phyloP scores from a whole-genome alignment of 345 rosid species.

The Eucalyptus camaldulensis region DNA sequence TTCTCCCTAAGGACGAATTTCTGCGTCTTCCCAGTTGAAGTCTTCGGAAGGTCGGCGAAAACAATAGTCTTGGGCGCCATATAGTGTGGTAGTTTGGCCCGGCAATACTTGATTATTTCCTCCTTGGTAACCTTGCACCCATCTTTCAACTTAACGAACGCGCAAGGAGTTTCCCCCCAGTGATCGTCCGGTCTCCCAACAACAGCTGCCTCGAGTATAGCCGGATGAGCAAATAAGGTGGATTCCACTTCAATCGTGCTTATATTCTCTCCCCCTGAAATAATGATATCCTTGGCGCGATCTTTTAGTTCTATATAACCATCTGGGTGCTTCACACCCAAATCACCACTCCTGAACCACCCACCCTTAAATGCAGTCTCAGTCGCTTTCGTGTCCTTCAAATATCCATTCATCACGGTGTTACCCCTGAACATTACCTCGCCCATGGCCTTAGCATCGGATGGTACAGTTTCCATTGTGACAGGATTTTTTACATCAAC shows the following conservation, averaged over 20 bases:
- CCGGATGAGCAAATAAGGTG: slow-evolving; percentile 52
- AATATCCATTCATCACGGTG: slow-evolving; percentile 73
- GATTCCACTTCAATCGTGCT: slow-evolving; percentile 68
- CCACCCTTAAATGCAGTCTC: slow-evolving; percentile 53
- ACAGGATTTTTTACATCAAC: slow-evolving; percentile 44
- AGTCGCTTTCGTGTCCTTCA: slow-evolving; percentile 52
- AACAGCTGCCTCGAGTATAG: slow-evolving; percentile 62
- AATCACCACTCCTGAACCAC: slow-evolving; percentile 69
- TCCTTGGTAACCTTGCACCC: slow-evolving; percentile 18
- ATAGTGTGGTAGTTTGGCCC: slow-evolving; percentile 36
- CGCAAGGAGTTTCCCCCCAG: slow-evolving; percentile 83
- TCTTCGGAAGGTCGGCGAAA: slow-evolving; percentile 63
- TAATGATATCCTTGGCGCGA: slow-evolving; percentile 60
- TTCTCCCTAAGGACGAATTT: slow-evolving; percentile 42
- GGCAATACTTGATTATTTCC: slow-evolving; percentile 47
- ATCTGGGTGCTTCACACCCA: slow-evolving; percentile 60
- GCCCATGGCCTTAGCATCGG: slow-evolving; percentile 55
- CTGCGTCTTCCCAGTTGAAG: slow-evolving; percentile 68
- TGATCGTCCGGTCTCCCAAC: slow-evolving; percentile 59
- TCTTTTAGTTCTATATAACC: slow-evolving; percentile 71
- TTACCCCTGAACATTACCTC: slow-evolving; percentile 75
- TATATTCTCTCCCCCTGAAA: slow-evolving; percentile 74
- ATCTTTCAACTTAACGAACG: slow-evolving; percentile 36
- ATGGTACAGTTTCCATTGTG: slow-evolving; percentile 45
- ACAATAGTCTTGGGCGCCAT: slow-evolving; percentile 64